Base-by-base conservation (phyloP, 495 filamentous ascomycete species). In the Penicillium verhagenii region DNA sequence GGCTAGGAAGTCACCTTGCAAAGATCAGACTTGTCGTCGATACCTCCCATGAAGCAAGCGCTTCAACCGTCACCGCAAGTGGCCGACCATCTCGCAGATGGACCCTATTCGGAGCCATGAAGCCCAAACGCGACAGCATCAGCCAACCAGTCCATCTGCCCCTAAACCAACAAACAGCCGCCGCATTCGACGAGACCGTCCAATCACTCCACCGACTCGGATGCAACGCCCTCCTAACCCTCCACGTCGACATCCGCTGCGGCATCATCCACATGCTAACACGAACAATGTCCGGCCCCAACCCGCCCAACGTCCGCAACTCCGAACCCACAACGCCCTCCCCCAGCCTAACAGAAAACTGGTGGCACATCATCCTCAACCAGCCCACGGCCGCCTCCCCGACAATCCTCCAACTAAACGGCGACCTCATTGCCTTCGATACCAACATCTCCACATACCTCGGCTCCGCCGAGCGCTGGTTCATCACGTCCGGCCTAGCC, bases 201-300 rank as follows among this genome's bases (percentile, higher is more conserved):
- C 75, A 83, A 46, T 92, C 89, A 6, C 89, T 91, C 66, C 87
- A 88, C 43, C 78, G 86, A 33, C 84, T 99, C 33, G 86, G 88
- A 35, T 76, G 79, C 7, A 90, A 81, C 5, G 84, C 90, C 28
- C 84, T 97, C 6, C 78, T 90, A 38, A 92, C 91, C 6, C 72
- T 99, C 6, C 93, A 96, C 68, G 80, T 93, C 61, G 91, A 96
- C 70, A 83, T 94, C 45, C 84, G 94, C 46, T 89, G 87, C 63
- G 88, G 87, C 47, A 81, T 94, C 54, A 80, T 96, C 16, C 84
- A 92, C 66, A 80, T 81, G 73, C 57, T 81, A 40, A 75, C 71
- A 1, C 70, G 65, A 47, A 74, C 77, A 5, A 79, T 81, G 65
- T 64, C 73, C 11, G 74, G 78, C 10, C 77, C 74, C 10, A 77